phyloP scores from a whole-genome alignment of 441 rosid species.

The Croton setiger region DNA sequence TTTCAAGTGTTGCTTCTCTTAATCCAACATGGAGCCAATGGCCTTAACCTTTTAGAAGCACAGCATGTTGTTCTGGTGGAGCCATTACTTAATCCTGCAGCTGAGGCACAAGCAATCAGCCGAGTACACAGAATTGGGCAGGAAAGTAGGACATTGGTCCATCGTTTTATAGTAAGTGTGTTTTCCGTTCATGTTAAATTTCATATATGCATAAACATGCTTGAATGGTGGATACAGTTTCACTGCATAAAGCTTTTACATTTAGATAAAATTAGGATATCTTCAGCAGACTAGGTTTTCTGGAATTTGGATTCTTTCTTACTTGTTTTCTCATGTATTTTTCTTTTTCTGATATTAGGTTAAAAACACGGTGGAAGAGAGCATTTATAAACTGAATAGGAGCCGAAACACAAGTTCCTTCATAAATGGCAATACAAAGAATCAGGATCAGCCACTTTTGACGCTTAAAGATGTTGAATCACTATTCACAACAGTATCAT shows the following conservation, averaged over 20 bases:
- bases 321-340: background rate
- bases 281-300: background rate
- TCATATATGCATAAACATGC: background rate
- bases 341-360: conserved; percentile 41
- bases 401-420: conserved; percentile 57
- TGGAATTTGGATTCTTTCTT: background rate
- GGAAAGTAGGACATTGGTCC: conserved; percentile 70
- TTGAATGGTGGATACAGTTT: background rate
- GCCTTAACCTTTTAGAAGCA: conserved; percentile 95
- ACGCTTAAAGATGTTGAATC: conserved; percentile 82
- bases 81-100: conserved; percentile 94
- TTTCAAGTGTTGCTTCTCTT: conserved; percentile 79
- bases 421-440: conserved; percentile 82
- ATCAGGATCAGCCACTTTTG: conserved; percentile 78
- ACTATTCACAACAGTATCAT: conserved; percentile 49
- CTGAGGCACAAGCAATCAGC: conserved; percentile 95
- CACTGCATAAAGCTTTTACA: background rate
- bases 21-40: conserved; percentile 96
- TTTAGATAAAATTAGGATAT: background rate
- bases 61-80: conserved; percentile 94
- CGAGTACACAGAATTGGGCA: conserved; percentile 96
- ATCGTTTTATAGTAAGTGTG: conserved; percentile 73
- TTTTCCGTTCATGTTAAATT: conserved; percentile 9
- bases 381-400: conserved; percentile 85
- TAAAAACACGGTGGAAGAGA: conserved; percentile 84